Evolutionary conservation across 225 moss, liverwort and hornwort genomes (phyloP).

Genomic region (Pseudoscleropodium purum): DNA sequence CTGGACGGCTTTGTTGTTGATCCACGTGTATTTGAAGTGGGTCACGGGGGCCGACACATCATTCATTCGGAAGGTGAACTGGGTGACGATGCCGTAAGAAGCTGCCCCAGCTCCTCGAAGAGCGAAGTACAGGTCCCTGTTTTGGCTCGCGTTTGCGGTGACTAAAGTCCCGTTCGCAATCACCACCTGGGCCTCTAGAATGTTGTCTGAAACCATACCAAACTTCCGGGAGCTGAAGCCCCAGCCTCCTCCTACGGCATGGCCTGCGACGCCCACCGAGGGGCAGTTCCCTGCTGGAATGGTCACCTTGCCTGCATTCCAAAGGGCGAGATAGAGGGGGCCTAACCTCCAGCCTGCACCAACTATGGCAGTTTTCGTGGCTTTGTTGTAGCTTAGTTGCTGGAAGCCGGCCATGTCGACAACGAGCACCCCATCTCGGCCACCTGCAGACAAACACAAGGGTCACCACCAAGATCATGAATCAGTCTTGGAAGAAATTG

Average conservation of each 20-base stretch:
- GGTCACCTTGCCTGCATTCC: constrained; percentile 68
- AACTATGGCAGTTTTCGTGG: constrained; percentile 19
- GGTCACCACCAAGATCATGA: not conserved
- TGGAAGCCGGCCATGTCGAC: constrained; percentile 60
- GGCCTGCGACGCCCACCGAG: constrained; percentile 61
- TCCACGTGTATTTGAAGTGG: constrained; percentile 50
- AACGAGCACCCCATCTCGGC: constrained; percentile 60
- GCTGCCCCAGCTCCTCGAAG: constrained; percentile 58
- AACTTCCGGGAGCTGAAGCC: constrained; percentile 55
- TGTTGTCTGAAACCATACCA: constrained; percentile 50
- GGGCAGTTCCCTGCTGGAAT: constrained; percentile 54
- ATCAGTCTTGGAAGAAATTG: not conserved
- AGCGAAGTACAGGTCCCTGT: constrained; percentile 41
- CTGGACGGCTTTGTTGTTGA: not conserved
- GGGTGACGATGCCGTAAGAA: constrained; percentile 62
- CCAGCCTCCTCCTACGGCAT: constrained; percentile 68
- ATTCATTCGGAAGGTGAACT: constrained; percentile 55
- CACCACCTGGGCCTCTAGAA: constrained; percentile 36
- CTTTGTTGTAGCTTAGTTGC: constrained; percentile 27
- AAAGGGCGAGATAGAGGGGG: constrained; percentile 46
- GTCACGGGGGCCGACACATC: constrained; percentile 55
- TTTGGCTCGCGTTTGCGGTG: constrained; percentile 22
- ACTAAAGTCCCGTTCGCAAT: constrained; percentile 37
- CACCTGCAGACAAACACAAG: constrained; percentile 20
- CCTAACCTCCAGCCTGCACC: constrained; percentile 59